phyloP scores from a whole-genome alignment of 2,329 filamentous ascomycete genomes.

The Apiospora malaysiana region DNA sequence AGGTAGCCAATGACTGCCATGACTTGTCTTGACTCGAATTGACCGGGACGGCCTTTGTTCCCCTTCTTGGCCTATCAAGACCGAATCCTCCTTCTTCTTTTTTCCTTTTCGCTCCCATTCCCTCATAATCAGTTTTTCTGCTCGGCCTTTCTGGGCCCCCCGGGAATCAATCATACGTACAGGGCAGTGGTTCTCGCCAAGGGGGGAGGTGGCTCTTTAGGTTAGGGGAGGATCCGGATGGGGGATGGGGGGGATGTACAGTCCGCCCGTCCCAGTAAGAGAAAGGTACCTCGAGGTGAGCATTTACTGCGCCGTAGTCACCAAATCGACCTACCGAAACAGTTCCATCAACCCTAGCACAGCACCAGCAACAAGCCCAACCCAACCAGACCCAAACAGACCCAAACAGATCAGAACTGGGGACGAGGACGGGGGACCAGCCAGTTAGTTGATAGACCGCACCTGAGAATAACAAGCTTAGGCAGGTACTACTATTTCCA shows the following conservation, averaged over 20 bases:
- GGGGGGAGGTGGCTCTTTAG: not conserved
- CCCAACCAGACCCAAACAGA: not conserved
- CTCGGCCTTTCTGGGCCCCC: not conserved
- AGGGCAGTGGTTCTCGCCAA: conserved; percentile 2
- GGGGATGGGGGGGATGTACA: not conserved
- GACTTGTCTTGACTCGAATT: conserved; percentile 7
- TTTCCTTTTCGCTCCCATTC: not conserved
- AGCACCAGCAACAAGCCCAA: conserved; percentile 5
- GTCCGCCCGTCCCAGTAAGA: not conserved
- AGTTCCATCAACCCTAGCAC: conserved; percentile 1
- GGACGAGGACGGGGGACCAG: not conserved
- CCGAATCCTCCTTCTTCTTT: too few species aligned
- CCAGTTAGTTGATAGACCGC: not conserved
- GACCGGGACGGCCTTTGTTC: not conserved
- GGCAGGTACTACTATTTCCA: not conserved
- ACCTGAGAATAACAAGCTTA: not conserved
- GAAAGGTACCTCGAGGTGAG: not conserved
- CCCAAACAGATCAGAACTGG: too few species aligned
- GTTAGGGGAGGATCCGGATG: not conserved
- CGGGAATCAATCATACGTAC: conserved; percentile 7
- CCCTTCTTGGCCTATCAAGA: not conserved
- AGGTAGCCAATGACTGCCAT: not conserved
- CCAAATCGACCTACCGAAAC: conserved; percentile 4
- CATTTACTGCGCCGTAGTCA: not conserved
- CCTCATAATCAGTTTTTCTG: not conserved